Evolutionary conservation across 257 asterid species (phyloP).

Genomic region (Thymus mandschuricus): DNA sequence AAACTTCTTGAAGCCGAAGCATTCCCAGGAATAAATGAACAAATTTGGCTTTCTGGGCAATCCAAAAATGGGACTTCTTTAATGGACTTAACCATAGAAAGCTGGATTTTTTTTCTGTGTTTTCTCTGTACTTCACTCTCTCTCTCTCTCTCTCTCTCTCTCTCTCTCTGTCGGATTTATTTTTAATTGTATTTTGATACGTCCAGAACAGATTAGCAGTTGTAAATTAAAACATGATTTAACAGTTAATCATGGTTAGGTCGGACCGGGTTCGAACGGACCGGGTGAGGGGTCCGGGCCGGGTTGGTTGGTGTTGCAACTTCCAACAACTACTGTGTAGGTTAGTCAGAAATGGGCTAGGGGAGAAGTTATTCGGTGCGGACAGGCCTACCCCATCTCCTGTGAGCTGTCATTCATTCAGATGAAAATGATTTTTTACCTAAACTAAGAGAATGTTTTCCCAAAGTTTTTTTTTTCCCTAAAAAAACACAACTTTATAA

Average conservation of each 20-base stretch:
- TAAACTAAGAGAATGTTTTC: conserved; percentile 28
- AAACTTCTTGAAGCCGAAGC: conserved; percentile 32
- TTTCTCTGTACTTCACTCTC: neutral
- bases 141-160: neutral
- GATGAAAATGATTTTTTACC: conserved; percentile 35
- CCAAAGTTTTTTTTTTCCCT: neutral
- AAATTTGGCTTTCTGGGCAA: conserved; percentile 20
- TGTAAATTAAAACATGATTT: conserved; percentile 25
- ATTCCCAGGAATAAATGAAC: conserved; percentile 8
- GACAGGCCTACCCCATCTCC: conserved; percentile 29
- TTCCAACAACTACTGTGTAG: conserved; percentile 35
- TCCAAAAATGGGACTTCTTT: conserved; percentile 30
- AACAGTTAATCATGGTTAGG: conserved; percentile 43
- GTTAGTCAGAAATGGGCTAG: neutral
- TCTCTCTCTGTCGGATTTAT: conserved; percentile 10
- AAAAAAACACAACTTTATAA: neutral
- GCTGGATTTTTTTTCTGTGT: conserved; percentile 20
- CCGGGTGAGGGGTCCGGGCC: neutral
- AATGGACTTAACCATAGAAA: conserved; percentile 27
- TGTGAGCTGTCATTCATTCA: conserved; percentile 37
- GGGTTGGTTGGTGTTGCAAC: conserved; percentile 32
- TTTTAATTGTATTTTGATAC: conserved; percentile 16
- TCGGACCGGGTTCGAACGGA: neutral
- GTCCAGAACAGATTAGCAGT: conserved; percentile 14
- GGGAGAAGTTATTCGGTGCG: conserved; percentile 34